phyloP scores from a whole-genome alignment of 2,329 filamentous ascomycete genomes.

The Pyrenochaeta sp. region DNA sequence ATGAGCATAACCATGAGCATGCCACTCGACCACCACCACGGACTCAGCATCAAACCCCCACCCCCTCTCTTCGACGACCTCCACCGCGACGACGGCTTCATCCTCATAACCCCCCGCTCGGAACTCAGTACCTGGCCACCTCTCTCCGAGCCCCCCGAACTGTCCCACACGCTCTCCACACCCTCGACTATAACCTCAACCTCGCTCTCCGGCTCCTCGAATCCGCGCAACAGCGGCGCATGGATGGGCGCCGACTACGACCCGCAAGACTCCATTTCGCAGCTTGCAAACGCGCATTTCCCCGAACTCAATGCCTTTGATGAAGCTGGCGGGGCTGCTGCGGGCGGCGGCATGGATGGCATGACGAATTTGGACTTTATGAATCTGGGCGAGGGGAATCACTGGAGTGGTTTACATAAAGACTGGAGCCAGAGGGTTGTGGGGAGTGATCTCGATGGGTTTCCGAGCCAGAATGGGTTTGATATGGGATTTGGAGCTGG shows the following conservation, averaged over 20 bases:
- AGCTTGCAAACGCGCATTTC: constrained; percentile 44
- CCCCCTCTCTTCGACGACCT: constrained; percentile 18
- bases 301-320: constrained; percentile 36
- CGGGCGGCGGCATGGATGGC: constrained; percentile 6
- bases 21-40: constrained; percentile 1
- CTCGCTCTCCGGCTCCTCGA: constrained; percentile 7
- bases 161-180: constrained; percentile 19
- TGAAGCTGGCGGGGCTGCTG: neutral
- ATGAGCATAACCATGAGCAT: constrained; percentile 26
- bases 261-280: constrained; percentile 27
- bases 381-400: constrained; percentile 30
- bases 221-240: constrained; percentile 9
- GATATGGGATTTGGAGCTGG: constrained; percentile 1
- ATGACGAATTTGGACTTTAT: constrained; percentile 44
- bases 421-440: constrained; percentile 23
- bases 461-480: constrained; percentile 31
- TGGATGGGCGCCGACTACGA: constrained; percentile 44
- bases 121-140: constrained; percentile 36
- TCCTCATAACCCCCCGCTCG: constrained; percentile 41
- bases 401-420: constrained; percentile 23
- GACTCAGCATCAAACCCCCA: constrained; percentile 30
- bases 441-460: constrained; percentile 41
- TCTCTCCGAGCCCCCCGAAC: constrained; percentile 19
- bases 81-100: constrained; percentile 27
- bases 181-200: constrained; percentile 4